Evolutionary conservation across 2,329 filamentous ascomycete genomes (phyloP), one percentile per base, ranked within the genome.

Genomic region (Septoria petroselini): DNA sequence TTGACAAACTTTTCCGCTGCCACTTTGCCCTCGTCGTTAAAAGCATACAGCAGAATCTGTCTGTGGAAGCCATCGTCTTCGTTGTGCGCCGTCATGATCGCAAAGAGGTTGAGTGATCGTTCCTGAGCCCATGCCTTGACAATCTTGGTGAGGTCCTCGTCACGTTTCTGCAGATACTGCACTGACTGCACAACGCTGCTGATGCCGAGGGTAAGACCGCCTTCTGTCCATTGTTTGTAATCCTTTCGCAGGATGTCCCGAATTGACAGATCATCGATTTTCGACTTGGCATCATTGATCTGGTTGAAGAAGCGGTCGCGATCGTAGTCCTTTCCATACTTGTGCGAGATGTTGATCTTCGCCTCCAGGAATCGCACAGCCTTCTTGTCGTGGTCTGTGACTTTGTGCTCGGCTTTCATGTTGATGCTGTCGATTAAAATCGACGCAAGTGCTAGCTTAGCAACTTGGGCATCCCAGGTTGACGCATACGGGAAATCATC

Each of bases 211-310:
- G 70, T 74, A 30, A 81, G 64, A 0, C 59, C 67, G 43, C 68
- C 71, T 48, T 82, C 80, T 8, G 70, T 71, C 87, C 87, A 93
- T 63, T 86, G 77, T 71, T 94, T 94, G 70, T 91, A 94, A 70
- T 94, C 88, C 67, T 91, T 91, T 56, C 85, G 76, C 44, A 91
- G 69, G 31, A 91, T 77, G 59, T 91, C 87, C 17, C 77, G 71
- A 58, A 89, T 68, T 30, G 70, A 72, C 38, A 93, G 70, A 0
- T 64, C 59, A 2, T 76, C 79, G 43, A 93, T 76, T 58, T 89
- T 79, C 55, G 81, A 78, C 68, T 91, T 91, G 4, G 86, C 83
- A 4, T 68, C 68, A 1, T 75, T 73, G 19, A 91, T 76, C 48
- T 80, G 71, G 3, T 76, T 65, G 63, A 80, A 88, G 66, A 84